phyloP scores from a whole-genome alignment of 225 moss, liverwort and hornwort species.

The Asterella californica region DNA sequence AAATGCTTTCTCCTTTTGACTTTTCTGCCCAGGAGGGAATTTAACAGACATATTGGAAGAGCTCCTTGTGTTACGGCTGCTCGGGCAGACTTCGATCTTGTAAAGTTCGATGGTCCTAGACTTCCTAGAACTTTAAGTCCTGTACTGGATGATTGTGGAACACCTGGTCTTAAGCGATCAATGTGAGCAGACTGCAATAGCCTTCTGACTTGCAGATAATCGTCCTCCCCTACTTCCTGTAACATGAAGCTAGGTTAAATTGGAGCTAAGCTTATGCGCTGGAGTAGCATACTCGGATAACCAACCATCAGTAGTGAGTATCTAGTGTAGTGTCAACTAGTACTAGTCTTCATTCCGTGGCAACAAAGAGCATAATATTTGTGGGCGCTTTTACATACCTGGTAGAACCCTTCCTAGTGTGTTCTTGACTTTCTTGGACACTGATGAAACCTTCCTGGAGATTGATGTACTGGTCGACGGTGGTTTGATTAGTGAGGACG shows the following conservation, averaged over 20 bases:
- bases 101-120: constrained; percentile 10
- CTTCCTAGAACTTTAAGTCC: constrained; percentile 20
- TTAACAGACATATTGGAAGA: background rate
- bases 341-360: too few relatives aligned
- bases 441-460: constrained; percentile 80
- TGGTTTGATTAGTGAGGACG: constrained; percentile 54
- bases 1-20: constrained; percentile 22
- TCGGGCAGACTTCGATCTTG: constrained; percentile 32
- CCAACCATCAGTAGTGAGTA: background rate
- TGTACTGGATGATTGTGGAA: constrained; percentile 5
- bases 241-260: background rate
- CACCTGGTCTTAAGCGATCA: constrained; percentile 16
- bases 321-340: too few relatives aligned
- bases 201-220: constrained; percentile 20
- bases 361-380: background rate
- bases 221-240: constrained; percentile 37
- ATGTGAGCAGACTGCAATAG: constrained; percentile 2
- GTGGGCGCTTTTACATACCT: constrained; percentile 41
- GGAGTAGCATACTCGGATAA: background rate
- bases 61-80: background rate
- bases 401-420: constrained; percentile 81
- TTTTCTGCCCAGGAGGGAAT: constrained; percentile 1
- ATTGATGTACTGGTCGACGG: constrained; percentile 56
- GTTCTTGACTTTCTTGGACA: constrained; percentile 84
- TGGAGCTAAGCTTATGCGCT: background rate